phyloP scores from a whole-genome alignment of 805 yeast genomes.

The Nakazawaea ishiwadae region DNA sequence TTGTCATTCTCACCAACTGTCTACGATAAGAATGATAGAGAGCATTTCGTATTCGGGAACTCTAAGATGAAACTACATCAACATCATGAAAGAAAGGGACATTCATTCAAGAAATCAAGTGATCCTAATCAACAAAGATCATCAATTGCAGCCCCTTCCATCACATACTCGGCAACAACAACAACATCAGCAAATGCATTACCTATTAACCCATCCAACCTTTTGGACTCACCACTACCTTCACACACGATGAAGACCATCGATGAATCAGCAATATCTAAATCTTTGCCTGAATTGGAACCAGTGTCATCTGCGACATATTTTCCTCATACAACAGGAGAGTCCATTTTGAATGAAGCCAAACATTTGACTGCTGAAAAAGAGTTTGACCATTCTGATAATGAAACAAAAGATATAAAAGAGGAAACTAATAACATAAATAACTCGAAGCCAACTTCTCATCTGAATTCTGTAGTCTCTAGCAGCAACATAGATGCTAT shows the following conservation, averaged over 20 bases:
- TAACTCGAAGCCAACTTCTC: too few relatives aligned
- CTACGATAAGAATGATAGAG: slow-evolving; percentile 3
- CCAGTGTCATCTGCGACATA: slow-evolving; percentile 70
- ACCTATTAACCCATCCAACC: too few relatives aligned
- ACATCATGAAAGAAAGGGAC: neutral
- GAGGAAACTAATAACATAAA: neutral
- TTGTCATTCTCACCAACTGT: slow-evolving; percentile 6
- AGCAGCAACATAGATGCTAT: too few relatives aligned
- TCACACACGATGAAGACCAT: neutral
- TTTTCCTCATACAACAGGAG: slow-evolving; percentile 56
- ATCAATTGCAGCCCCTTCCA: neutral
- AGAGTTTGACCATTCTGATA: slow-evolving; percentile 36
- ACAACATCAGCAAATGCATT: too few relatives aligned
- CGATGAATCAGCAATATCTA: neutral
- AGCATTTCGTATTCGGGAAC: slow-evolving; percentile 1
- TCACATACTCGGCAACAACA: neutral
- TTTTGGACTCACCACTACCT: neutral
- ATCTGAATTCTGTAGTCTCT: too few relatives aligned
- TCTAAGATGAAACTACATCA: neutral
- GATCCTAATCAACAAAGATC: neutral
- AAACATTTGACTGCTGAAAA: slow-evolving; percentile 46
- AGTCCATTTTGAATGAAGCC: slow-evolving; percentile 16
- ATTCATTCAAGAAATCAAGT: too few relatives aligned
- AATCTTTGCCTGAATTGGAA: slow-evolving; percentile 32
- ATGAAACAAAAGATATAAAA: slow-evolving; percentile 20